Evolutionary conservation across 2,329 filamentous ascomycete genomes (phyloP).

Genomic region (Botrytis tulipae): DNA sequence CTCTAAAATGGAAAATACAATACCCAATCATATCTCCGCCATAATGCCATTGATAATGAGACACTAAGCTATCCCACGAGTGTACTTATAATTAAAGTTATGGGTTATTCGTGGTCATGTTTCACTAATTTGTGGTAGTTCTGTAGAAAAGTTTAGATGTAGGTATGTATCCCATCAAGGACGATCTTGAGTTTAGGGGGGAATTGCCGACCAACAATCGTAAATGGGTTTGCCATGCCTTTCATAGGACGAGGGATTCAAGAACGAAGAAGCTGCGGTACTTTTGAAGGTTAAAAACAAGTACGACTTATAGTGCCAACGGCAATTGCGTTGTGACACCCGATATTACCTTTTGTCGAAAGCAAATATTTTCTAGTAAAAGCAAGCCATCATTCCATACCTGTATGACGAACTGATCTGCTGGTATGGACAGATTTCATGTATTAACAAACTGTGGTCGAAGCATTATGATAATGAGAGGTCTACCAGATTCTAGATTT

Average conservation of each 20-base stretch:
- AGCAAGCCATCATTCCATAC: background rate
- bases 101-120: background rate
- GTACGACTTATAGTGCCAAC: background rate
- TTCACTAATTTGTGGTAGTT: background rate
- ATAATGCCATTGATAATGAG: background rate
- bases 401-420: background rate
- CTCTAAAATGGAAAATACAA: background rate
- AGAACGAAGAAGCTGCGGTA: background rate
- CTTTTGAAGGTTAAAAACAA: background rate
- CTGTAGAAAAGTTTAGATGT: background rate
- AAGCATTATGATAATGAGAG: accelerated
- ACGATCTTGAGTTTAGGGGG: background rate
- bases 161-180: background rate
- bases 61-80: background rate
- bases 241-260: background rate
- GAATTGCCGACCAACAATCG: background rate
- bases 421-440: background rate
- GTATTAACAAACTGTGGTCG: background rate
- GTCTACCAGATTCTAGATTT: background rate
- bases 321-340: background rate
- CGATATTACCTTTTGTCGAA: background rate
- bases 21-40: background rate
- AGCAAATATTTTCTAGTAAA: background rate
- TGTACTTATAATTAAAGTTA: background rate
- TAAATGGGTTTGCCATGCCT: background rate